phyloP scores from a whole-genome alignment of 1,284 basidiomycete genomes.

The Cerioporus squamosus region DNA sequence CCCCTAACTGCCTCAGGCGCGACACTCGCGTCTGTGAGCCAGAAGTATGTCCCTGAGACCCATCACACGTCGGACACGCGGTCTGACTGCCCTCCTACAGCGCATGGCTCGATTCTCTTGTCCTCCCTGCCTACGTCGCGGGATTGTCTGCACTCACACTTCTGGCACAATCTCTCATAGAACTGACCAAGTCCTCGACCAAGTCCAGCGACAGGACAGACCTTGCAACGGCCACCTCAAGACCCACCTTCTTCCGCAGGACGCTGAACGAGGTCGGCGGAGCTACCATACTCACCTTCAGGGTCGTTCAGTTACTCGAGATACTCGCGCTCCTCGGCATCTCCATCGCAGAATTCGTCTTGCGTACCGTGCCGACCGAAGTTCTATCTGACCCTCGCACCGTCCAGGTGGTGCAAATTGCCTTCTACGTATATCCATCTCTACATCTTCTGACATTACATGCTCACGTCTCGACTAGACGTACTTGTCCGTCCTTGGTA shows the following conservation, averaged over 20 bases:
- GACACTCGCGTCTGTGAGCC: constrained; percentile 1
- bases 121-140: constrained; percentile 9
- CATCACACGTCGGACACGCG: not conserved
- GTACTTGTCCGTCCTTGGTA: constrained; percentile 9
- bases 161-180: not conserved
- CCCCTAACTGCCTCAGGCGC: constrained; percentile 9
- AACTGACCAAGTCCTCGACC: no score
- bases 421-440: constrained; percentile 10
- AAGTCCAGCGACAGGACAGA: no score
- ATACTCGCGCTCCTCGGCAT: constrained; percentile 7
- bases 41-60: constrained; percentile 1
- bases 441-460: no score
- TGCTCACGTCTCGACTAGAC: not conserved
- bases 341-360: not conserved
- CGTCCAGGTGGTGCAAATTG: not conserved
- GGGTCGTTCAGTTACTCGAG: constrained; percentile 25
- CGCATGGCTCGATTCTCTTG: constrained; percentile 9
- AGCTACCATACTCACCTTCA: constrained; percentile 28
- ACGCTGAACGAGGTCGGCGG: constrained; percentile 17
- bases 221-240: not conserved
- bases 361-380: not conserved
- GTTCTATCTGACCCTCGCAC: not conserved
- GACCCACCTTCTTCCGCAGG: not conserved
- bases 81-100: constrained; percentile 1
- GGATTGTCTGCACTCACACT: not conserved